Conservation (phyloP, 345 rosid species). For the Linum tenue region DNA sequence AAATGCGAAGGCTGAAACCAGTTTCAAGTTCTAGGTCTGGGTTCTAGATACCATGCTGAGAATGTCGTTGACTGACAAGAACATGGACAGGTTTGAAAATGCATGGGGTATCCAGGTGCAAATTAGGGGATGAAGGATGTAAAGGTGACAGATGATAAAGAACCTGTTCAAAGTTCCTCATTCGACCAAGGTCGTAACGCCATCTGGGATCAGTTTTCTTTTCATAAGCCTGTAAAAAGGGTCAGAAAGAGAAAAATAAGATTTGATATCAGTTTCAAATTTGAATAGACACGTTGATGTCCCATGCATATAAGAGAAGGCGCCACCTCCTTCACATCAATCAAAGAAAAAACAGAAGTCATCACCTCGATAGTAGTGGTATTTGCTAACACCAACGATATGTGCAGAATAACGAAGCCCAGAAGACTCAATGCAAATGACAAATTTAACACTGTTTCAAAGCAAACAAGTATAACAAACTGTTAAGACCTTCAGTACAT, state of each 20-base stretch:
- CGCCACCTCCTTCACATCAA: not conserved
- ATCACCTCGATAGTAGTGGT: conserved; percentile 28
- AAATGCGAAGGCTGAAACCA: too few species aligned
- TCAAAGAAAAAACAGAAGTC: too few species aligned
- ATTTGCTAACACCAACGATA: conserved; percentile 19
- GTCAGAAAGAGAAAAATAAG: not conserved
- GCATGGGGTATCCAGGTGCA: too few species aligned
- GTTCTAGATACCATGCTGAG: too few species aligned
- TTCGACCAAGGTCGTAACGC: conserved; percentile 24
- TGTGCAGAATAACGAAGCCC: conserved; percentile 28
- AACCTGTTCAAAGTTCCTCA: conserved; percentile 27
- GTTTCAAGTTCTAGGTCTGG: too few species aligned
- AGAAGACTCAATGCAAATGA: conserved; percentile 25
- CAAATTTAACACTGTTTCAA: conserved; percentile 20
- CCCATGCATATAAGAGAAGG: not conserved
- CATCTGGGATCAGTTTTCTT: conserved; percentile 20
- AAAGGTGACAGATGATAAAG: not conserved
- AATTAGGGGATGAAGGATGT: not conserved
- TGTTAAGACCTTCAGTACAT: not conserved
- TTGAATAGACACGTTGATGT: not conserved
- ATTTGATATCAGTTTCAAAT: not conserved
- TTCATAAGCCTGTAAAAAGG: conserved; percentile 18
- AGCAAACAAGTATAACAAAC: conserved; percentile 3
- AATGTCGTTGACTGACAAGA: not conserved
- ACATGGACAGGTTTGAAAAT: not conserved